These are phyloP conservation scores for Pelargonium hybrid DNA, from an alignment of 441 rosid genomes.

Conservation along the genomic window DNA sequence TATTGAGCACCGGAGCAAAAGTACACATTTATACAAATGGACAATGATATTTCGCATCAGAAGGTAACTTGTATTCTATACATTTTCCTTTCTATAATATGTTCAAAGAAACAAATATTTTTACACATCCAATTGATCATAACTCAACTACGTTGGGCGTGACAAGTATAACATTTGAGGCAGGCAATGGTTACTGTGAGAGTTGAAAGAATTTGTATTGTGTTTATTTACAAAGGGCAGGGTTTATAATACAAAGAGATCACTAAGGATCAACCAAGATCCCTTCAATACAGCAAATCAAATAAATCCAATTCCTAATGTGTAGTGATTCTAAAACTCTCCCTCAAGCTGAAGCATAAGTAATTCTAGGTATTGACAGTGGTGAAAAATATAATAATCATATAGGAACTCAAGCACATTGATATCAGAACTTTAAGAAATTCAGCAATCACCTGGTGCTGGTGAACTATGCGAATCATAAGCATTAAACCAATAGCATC, in stretches of 20 bases:
- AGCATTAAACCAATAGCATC: slow-evolving; percentile 98
- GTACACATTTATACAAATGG: neutral
- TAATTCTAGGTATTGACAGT: neutral
- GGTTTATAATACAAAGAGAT: too few species aligned
- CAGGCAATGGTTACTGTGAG: too few species aligned
- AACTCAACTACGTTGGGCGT: neutral
- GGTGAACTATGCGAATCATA: slow-evolving; percentile 95
- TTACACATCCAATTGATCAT: neutral
- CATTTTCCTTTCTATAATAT: neutral
- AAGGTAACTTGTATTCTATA: neutral
- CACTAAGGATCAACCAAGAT: too few species aligned
- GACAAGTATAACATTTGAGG: neutral
- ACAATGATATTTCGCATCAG: neutral
- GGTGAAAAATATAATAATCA: neutral
- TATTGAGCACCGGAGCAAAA: neutral
- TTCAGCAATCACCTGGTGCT: slow-evolving; percentile 67
- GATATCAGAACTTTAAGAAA: neutral
- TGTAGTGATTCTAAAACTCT: neutral
- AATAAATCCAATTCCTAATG: neutral
- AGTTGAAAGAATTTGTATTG: too few species aligned
- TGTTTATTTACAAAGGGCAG: too few species aligned
- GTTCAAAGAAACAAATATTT: neutral
- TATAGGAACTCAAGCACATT: neutral
- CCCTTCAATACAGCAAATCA: neutral
- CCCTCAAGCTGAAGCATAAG: neutral